Percentiles rank a stretch among this genome's conserved stretches.
Conservation (phyloP, 495 filamentous ascomycete genomes). For the Hypoxylon lienhwacheense region DNA sequence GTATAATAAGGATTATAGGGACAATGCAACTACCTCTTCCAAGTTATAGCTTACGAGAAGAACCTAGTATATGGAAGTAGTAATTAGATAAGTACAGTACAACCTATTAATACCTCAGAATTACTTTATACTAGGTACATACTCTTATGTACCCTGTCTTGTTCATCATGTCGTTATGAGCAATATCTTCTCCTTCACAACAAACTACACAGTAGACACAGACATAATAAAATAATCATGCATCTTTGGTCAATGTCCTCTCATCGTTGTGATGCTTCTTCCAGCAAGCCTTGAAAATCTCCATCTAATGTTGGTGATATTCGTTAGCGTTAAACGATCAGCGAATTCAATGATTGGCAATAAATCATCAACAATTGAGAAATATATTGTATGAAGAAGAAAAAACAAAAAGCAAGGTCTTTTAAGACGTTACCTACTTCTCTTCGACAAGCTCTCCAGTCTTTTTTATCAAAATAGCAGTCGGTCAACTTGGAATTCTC, state of each 20-base stretch:
- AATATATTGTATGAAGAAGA: no score
- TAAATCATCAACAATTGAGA: no score
- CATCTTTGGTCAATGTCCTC: slow-evolving; percentile 76
- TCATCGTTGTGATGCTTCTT: slow-evolving; percentile 85
- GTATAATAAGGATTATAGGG: no score
- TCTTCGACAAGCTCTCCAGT: slow-evolving; percentile 86
- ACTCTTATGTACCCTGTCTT: no score
- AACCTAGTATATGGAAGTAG: background rate
- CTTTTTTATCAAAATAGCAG: slow-evolving; percentile 94
- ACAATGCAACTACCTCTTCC: no score
- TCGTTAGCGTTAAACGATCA: slow-evolving; percentile 17
- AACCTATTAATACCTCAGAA: slow-evolving; percentile 29
- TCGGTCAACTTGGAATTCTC: slow-evolving; percentile 92
- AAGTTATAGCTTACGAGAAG: background rate
- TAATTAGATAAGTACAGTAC: slow-evolving; percentile 19
- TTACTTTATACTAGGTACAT: no score
- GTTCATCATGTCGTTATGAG: slow-evolving; percentile 3
- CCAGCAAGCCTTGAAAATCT: slow-evolving; percentile 90
- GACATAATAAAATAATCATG: slow-evolving; percentile 39
- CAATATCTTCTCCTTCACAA: background rate
- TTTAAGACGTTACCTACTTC: slow-evolving; percentile 64
- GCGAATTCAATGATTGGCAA: no score
- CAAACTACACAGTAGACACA: no score
- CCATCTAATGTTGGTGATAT: slow-evolving; percentile 66
- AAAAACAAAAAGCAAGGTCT: slow-evolving; percentile 4